Base-by-base conservation (phyloP, 495 filamentous ascomycete species). In the Hypoxylon perforatum region DNA sequence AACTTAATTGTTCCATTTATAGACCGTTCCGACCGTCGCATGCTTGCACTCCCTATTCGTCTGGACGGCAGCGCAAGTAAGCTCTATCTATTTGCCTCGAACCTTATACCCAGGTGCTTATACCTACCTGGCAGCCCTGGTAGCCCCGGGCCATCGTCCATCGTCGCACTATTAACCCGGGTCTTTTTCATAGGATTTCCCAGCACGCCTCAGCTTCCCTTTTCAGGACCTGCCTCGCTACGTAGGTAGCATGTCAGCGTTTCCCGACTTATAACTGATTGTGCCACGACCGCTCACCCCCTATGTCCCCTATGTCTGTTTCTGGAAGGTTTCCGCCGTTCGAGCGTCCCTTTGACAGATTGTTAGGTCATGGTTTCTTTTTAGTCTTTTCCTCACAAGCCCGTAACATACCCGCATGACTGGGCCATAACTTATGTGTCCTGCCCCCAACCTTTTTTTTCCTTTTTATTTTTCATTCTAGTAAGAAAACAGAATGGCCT, bases 1-100 rank as follows among this genome's bases (percentile, higher is more conserved):
- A 48, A 65, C 61, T 66, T 63, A 61, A 65, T 66, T 70, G 66
- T 69, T 70, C 67, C 67, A 70, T 62, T 66, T 66, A 70, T 70
- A 70, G 67, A 70, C 56, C 56, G 64, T 63, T 49, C 61, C 51
- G 58, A 59, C 66, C 61, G 57, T 65, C 56, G 61, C 61, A 70
- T 69, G 65, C 60, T 55, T 52, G 56, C 60, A 61, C 66, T 69
- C 66, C 56, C 66, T 46, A 69, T 69, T 69, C 66, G 66, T 61
- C 61, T 61, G 51, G 12, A 11, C 19, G 18, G 15, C 39, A n/a
- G 19, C 50, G 18, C 53, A 36, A 18, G 50, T 57, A 61, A 57
- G 61, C 61, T 51, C 54, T 61, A 30, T 69, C 60, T 69, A 55
- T 59, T 21, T 42, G 56, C 39, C 33, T 47, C 54, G 25, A 28